Evolutionary conservation across 139 green algal genomes (phyloP).

Genomic region (Asterochloris erici): DNA sequence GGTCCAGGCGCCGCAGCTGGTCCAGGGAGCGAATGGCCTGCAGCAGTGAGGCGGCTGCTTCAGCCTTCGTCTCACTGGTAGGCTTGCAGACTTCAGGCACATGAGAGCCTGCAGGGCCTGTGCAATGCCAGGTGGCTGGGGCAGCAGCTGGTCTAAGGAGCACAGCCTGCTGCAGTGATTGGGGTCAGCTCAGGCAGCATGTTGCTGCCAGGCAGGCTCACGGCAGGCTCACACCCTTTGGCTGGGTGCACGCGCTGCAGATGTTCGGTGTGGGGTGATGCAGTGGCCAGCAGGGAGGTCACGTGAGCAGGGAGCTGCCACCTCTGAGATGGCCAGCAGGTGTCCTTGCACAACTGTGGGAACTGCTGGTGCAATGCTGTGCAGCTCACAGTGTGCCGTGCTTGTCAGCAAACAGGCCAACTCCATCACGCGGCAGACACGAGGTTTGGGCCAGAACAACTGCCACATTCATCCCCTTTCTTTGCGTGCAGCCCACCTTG

Average conservation of each 20-base stretch:
- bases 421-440: neutral
- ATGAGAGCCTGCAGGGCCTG: slow-evolving; percentile 36
- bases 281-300: neutral
- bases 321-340: neutral
- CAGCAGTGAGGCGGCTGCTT: neutral
- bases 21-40: too few relatives aligned
- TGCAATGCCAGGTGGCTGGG: neutral
- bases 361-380: neutral
- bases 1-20: too few relatives aligned
- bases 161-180: neutral
- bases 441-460: neutral
- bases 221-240: neutral
- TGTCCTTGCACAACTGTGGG: neutral
- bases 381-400: neutral
- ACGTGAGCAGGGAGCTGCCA: too few relatives aligned
- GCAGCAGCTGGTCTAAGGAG: neutral
- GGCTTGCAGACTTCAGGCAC: slow-evolving; percentile 24
- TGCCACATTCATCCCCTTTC: neutral
- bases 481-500: slow-evolving; percentile 19
- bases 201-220: neutral
- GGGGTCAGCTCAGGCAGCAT: neutral
- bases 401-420: neutral
- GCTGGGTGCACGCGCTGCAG: neutral
- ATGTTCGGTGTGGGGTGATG: neutral
- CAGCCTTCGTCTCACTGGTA: slow-evolving; percentile 41